These are phyloP conservation scores for Fusarium equiseti DNA, from an alignment of 2,329 filamentous ascomycete species.

Conservation along the genomic window DNA sequence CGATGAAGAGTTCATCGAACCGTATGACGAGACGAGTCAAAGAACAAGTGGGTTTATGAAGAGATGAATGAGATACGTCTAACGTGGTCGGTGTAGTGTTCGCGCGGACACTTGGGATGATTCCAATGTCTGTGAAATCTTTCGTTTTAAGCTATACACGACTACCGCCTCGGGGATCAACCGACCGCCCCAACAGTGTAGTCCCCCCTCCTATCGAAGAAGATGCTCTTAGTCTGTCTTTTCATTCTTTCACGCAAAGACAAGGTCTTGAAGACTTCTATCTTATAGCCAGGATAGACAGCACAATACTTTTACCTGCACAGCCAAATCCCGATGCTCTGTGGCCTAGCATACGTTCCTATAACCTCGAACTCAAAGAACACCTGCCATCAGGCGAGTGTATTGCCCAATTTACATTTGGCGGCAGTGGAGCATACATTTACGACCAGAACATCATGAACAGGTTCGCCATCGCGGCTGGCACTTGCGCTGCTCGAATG, in stretches of 20 bases:
- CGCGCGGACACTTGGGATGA: neutral
- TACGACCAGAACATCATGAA: neutral
- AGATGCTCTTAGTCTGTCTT: constrained; percentile 7
- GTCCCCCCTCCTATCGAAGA: neutral
- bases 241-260: constrained; percentile 4
- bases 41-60: constrained; percentile 11
- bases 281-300: constrained; percentile 18
- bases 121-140: constrained; percentile 7
- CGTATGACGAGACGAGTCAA: neutral
- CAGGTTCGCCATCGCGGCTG: constrained; percentile 10
- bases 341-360: constrained; percentile 2
- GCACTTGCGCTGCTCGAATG: constrained; percentile 5
- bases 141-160: constrained; percentile 13
- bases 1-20: constrained; percentile 9
- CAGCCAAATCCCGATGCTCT: neutral
- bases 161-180: neutral
- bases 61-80: neutral
- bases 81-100: neutral
- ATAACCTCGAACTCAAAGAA: constrained; percentile 8
- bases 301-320: constrained; percentile 11
- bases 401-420: neutral
- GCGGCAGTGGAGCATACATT: neutral
- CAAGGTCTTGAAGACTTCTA: constrained; percentile 3
- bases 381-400: constrained; percentile 14
- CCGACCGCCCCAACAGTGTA: neutral